These are phyloP conservation scores for Vachellia collinsii DNA, from an alignment of 306 rosid species.

Conservation along the genomic window DNA sequence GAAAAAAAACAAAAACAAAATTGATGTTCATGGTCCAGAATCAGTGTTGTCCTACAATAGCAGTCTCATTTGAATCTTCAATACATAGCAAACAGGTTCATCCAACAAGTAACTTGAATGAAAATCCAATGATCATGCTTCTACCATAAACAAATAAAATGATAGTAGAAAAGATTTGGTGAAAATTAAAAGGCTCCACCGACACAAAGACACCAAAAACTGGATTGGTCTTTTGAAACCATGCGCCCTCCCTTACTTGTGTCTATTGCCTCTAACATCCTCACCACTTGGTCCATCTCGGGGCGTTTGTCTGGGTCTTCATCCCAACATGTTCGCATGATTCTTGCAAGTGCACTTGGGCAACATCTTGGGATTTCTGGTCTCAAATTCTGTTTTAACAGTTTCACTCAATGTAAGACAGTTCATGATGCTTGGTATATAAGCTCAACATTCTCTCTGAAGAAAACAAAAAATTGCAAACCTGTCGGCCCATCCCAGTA, in stretches of 20 bases:
- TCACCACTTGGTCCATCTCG: too few relatives aligned
- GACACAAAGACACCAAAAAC: slow-evolving; percentile 61
- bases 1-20: too few relatives aligned
- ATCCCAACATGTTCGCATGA: too few relatives aligned
- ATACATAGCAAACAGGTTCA: neutral
- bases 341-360: too few relatives aligned
- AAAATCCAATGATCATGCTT: neutral
- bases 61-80: neutral
- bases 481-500: slow-evolving; percentile 73
- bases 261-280: too few relatives aligned
- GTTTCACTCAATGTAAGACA: neutral
- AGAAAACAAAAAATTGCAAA: neutral
- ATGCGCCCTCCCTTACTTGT: too few relatives aligned
- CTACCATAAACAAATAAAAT: neutral
- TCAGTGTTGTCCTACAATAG: neutral
- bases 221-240: slow-evolving; percentile 37
- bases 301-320: too few relatives aligned
- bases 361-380: too few relatives aligned
- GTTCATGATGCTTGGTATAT: neutral
- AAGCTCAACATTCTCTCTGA: too few relatives aligned
- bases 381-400: neutral
- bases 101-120: too few relatives aligned
- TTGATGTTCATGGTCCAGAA: neutral
- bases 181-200: neutral
- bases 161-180: neutral